phyloP scores from a whole-genome alignment of 805 yeast species.

The Tetrapisispora fleetii region DNA sequence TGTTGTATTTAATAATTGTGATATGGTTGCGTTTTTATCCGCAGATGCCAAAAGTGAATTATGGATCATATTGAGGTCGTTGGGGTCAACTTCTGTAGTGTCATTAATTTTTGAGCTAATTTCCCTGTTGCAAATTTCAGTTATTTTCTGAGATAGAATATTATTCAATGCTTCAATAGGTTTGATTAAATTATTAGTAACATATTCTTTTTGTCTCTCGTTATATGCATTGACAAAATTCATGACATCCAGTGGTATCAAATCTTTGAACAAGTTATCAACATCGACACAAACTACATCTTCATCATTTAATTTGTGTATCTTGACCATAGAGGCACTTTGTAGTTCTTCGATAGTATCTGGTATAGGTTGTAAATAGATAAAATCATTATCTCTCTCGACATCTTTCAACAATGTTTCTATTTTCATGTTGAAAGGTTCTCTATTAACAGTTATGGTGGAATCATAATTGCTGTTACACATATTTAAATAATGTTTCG shows the following conservation, averaged over 20 bases:
- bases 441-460: background rate
- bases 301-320: constrained; percentile 29
- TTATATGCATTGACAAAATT: constrained; percentile 58
- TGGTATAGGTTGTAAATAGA: constrained; percentile 64
- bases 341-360: constrained; percentile 35
- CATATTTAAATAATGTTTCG: constrained; percentile 9
- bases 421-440: constrained; percentile 39
- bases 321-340: constrained; percentile 47
- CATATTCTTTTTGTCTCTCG: constrained; percentile 51
- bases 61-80: constrained; percentile 15
- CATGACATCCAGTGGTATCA: constrained; percentile 58
- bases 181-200: constrained; percentile 34
- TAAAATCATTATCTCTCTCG: constrained; percentile 72
- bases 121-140: background rate
- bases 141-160: constrained; percentile 34
- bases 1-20: constrained; percentile 32
- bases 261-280: constrained; percentile 39
- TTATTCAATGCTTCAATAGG: constrained; percentile 43
- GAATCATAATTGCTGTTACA: background rate
- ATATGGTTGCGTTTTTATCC: background rate
- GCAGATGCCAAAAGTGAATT: background rate
- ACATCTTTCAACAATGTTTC: constrained; percentile 40
- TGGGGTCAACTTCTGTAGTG: constrained; percentile 20
- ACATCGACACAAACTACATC: constrained; percentile 17
- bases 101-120: background rate